These are phyloP conservation scores for Aechmea fasciata DNA, from an alignment of 176 grass and related monocot genomes.

Conservation along the genomic window DNA sequence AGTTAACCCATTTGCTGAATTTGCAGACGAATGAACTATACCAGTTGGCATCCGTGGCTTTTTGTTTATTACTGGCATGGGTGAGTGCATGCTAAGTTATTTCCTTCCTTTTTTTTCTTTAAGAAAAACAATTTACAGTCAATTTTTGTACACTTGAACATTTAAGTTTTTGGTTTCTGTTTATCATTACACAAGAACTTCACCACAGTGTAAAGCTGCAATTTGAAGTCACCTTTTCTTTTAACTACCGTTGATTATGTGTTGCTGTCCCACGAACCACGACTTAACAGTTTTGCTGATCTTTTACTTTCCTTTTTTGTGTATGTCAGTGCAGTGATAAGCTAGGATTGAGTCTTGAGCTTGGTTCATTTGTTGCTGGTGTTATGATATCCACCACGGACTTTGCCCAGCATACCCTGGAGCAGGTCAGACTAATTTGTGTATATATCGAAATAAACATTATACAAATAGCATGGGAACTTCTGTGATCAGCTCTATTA, in stretches of 20 bases:
- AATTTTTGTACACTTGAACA: background rate
- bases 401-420: conserved; percentile 91
- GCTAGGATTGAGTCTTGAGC: conserved; percentile 91
- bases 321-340: conserved; percentile 87
- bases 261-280: background rate
- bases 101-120: background rate
- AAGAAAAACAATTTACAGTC: background rate
- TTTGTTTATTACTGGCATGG: conserved; percentile 93
- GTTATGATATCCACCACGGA: conserved; percentile 98
- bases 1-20: conserved; percentile 22
- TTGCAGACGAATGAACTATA: conserved; percentile 98
- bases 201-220: background rate
- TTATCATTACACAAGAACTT: background rate
- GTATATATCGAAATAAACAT: too few species aligned
- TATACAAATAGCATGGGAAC: too few species aligned
- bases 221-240: background rate
- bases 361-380: conserved; percentile 97
- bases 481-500: too few species aligned
- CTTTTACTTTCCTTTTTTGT: conserved; percentile 23
- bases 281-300: conserved; percentile 18
- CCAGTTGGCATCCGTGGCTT: conserved; percentile 85
- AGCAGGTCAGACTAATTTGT: conserved; percentile 41
- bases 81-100: conserved; percentile 36
- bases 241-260: background rate
- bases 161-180: background rate